Base-by-base conservation (phyloP, 2,329 filamentous ascomycete species). In the Xylariaceae sp. region DNA sequence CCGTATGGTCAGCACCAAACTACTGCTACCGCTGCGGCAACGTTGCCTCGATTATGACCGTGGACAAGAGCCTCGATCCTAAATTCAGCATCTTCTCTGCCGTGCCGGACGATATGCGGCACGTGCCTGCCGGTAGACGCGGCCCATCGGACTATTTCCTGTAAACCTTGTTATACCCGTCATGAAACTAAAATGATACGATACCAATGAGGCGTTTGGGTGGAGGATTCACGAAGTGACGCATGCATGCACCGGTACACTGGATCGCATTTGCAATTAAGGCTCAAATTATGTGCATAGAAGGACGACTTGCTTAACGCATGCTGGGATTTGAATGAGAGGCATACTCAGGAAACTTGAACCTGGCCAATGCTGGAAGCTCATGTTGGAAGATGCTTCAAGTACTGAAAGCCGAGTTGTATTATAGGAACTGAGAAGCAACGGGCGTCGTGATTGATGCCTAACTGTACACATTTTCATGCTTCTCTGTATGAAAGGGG, bases 1-100 rank as follows among this genome's bases (percentile, higher is more conserved):
- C 94, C 0, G 94, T 99, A 18, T 99, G 94, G 94, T 97, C 91
- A 54, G 94, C 94, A 3, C 94, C 94, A 5, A 99, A 95, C 69
- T 94, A 94, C 72, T 95, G 90, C 70, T 96, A 96, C 70, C 82
- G 92, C 49, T 99, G 94, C 71, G 94, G 94, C 36, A 99, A 99
- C 66, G 84, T 97, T 68, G 94, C 94, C 7, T 97, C 92, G 67
- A 96, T 97, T 68, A 96, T 96, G 86, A 91, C 91, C 47, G 85
- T 97, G 28, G 86, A 88, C 60, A 87, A 88, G 64, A 88, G 94
- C 64, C 78, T 97, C 47, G 86, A 90, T 55, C 91, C 93, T 31
- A 90, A 89, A 64, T 99, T 99, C 75, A 94, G 87, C 70, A 94
- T 95, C 65, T 95, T 95, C 76, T 87, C 84, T 31, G 90, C 90